phyloP scores from a whole-genome alignment of 208 protist species.

The Trypanosoma theileri region DNA sequence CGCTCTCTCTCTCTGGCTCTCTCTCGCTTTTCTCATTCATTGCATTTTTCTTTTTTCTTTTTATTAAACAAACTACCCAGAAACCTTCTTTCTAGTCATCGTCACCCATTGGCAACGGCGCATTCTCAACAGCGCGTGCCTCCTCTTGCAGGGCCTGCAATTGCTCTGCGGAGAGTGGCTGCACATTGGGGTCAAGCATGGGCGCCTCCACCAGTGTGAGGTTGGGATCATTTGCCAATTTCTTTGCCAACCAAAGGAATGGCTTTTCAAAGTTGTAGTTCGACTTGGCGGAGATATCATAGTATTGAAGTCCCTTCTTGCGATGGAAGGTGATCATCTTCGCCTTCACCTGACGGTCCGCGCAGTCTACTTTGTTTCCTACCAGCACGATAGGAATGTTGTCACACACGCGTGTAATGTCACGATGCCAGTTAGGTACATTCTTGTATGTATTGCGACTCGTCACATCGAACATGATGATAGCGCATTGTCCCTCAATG shows the following conservation, averaged over 20 bases:
- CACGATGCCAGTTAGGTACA: conserved; percentile 99
- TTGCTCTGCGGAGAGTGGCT: conserved; percentile 78
- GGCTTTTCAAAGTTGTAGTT: conserved; percentile 99
- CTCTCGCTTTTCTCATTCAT: neutral
- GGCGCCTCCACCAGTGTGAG: conserved; percentile 94
- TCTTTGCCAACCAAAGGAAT: conserved; percentile 99
- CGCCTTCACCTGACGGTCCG: conserved; percentile 99
- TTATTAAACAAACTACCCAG: conserved; percentile 1
- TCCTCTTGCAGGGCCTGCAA: conserved; percentile 86
- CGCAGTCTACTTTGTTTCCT: conserved; percentile 99
- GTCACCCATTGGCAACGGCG: conserved; percentile 95
- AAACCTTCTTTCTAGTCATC: conserved; percentile 76
- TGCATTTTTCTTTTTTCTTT: conserved; percentile 11
- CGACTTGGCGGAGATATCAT: conserved; percentile 99
- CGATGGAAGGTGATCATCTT: conserved; percentile 99
- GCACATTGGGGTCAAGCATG: conserved; percentile 69
- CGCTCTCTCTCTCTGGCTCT: neutral
- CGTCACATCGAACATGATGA: conserved; percentile 99
- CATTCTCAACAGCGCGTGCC: conserved; percentile 76
- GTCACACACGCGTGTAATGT: conserved; percentile 99
- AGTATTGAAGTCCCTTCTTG: conserved; percentile 99
- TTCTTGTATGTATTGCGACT: conserved; percentile 99
- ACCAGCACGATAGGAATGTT: conserved; percentile 99
- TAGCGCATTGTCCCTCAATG: conserved; percentile 98
- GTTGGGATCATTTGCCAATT: conserved; percentile 95